These are phyloP conservation scores for Musa schizocarpa DNA, from an alignment of 176 grass and related monocot genomes.

Conservation along the genomic window DNA sequence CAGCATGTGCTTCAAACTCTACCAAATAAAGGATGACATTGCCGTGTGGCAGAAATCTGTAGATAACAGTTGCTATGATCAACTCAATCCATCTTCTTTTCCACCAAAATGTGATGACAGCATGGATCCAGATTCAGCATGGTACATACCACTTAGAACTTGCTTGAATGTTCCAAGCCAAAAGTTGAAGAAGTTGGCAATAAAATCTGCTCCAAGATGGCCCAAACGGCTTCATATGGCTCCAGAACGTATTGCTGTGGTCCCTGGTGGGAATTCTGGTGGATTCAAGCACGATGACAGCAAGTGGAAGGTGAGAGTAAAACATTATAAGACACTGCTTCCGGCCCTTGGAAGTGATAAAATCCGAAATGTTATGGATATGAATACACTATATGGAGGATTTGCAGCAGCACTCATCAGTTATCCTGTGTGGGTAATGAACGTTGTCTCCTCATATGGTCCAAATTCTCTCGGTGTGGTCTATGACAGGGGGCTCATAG, in stretches of 20 bases:
- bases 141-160: slow-evolving; percentile 79
- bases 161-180: slow-evolving; percentile 53
- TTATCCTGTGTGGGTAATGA: slow-evolving; percentile 93
- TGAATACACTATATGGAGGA: slow-evolving; percentile 78
- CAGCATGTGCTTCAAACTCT: slow-evolving; percentile 83
- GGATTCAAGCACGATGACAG: slow-evolving; percentile 68
- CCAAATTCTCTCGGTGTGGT: slow-evolving; percentile 65
- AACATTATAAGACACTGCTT: slow-evolving; percentile 62
- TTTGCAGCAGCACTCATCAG: slow-evolving; percentile 51
- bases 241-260: slow-evolving; percentile 49
- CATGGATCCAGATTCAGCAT: slow-evolving; percentile 66
- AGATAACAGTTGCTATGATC: slow-evolving; percentile 63
- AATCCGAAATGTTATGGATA: slow-evolving; percentile 87
- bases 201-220: slow-evolving; percentile 62
- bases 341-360: slow-evolving; percentile 62
- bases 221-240: slow-evolving; percentile 51
- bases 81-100: slow-evolving; percentile 46
- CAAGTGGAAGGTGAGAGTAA: slow-evolving; percentile 59
- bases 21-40: slow-evolving; percentile 77
- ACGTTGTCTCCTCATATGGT: slow-evolving; percentile 73
- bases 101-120: slow-evolving; percentile 90
- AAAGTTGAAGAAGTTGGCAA: slow-evolving; percentile 36
- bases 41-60: slow-evolving; percentile 79
- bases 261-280: slow-evolving; percentile 54
- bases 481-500: slow-evolving; percentile 87